Percentiles rank a stretch among this genome's conserved stretches.
These are phyloP conservation scores for Phialophora macrospora DNA, from an alignment of 2,329 filamentous ascomycete species.

Conservation along the genomic window DNA sequence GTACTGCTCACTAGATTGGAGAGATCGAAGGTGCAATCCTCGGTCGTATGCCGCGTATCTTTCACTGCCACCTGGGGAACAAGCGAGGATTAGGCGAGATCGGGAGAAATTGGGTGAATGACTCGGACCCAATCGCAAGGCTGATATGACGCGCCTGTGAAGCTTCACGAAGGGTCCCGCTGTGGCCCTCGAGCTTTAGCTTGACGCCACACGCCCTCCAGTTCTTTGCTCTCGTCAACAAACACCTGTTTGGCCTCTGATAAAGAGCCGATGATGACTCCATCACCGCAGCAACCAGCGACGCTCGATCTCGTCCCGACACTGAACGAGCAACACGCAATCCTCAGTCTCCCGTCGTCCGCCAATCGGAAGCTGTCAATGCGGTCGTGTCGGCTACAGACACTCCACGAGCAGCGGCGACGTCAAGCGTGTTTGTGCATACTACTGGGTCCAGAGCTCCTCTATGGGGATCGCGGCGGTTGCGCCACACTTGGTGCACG, in stretches of 20 bases:
- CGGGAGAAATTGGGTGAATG: not conserved
- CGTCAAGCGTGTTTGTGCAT: not conserved
- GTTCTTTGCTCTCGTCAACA: not conserved
- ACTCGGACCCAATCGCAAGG: not conserved
- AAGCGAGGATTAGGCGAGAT: not conserved
- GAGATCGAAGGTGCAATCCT: not conserved
- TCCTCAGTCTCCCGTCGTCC: not conserved
- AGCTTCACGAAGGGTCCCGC: not conserved
- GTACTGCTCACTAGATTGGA: not conserved
- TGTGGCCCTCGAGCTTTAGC: not conserved
- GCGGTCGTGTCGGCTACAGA: not conserved
- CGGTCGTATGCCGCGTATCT: not conserved
- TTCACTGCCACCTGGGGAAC: not conserved
- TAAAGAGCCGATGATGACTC: not conserved
- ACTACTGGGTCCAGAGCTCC: not conserved
- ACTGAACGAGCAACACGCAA: not conserved
- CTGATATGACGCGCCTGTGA: not conserved
- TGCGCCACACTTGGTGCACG: not conserved
- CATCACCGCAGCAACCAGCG: not conserved
- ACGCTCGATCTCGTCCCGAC: not conserved
- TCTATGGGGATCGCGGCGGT: not conserved
- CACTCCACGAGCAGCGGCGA: not conserved
- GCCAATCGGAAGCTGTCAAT: not conserved
- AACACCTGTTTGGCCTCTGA: not conserved
- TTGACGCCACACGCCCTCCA: not conserved